Conservation (phyloP, 2,329 filamentous ascomycete genomes). For the Nemania sp. region DNA sequence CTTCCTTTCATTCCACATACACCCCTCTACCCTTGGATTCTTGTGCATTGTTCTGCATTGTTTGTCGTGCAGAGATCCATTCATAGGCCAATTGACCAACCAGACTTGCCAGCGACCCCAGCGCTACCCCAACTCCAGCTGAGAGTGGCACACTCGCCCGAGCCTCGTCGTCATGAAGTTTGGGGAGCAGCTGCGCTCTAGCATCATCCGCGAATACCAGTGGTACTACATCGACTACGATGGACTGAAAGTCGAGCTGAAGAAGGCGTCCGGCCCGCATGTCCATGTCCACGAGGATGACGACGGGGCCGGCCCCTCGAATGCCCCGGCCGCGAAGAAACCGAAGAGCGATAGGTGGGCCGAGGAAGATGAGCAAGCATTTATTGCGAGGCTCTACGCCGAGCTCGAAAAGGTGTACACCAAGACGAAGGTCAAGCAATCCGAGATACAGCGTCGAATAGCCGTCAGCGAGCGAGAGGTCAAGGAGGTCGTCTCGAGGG, state of each 20-base stretch:
- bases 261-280: constrained; percentile 65
- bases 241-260: constrained; percentile 84
- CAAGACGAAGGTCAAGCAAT: constrained; percentile 96
- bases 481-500: constrained; percentile 74
- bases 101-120: constrained; percentile 31
- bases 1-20: too few species aligned
- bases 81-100: constrained; percentile 14
- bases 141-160: constrained; percentile 45
- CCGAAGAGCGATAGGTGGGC: constrained; percentile 69
- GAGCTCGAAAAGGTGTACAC: constrained; percentile 98
- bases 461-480: constrained; percentile 88
- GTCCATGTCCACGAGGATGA: constrained; percentile 35
- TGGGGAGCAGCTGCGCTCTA: constrained; percentile 94
- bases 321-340: constrained; percentile 39
- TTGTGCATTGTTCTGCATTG: neutral
- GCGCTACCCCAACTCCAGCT: constrained; percentile 18
- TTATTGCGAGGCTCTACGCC: constrained; percentile 82
- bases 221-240: constrained; percentile 99
- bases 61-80: constrained; percentile 34
- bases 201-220: constrained; percentile 94
- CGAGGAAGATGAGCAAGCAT: constrained; percentile 87
- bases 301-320: constrained; percentile 46
- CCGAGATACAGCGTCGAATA: constrained; percentile 92
- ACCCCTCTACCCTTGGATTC: too few species aligned
- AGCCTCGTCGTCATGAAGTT: constrained; percentile 75